Evolutionary conservation across 2,329 filamentous ascomycete genomes (phyloP).

Genomic region (Ophiocordyceps sinensis): DNA sequence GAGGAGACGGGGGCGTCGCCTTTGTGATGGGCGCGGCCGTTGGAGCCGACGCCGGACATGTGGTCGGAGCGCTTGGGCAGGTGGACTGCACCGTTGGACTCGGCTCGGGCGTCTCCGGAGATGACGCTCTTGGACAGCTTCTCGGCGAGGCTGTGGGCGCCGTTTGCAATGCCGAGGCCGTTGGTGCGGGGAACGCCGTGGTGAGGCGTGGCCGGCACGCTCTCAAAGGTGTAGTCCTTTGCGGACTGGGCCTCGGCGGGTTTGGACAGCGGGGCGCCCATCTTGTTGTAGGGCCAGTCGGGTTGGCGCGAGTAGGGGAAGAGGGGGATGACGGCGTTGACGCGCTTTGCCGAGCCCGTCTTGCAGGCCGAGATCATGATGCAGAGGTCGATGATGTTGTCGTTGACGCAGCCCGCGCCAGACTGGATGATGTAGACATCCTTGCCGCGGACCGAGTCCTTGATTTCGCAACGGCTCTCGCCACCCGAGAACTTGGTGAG

Average conservation of each 20-base stretch:
- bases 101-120: slow-evolving; percentile 22
- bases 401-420: slow-evolving; percentile 89
- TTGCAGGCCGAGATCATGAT: slow-evolving; percentile 95
- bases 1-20: slow-evolving; percentile 23
- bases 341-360: slow-evolving; percentile 58
- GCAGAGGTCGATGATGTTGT: slow-evolving; percentile 92
- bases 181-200: slow-evolving; percentile 54
- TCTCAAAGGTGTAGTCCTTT: slow-evolving; percentile 76
- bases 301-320: slow-evolving; percentile 94
- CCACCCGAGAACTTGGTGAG: slow-evolving; percentile 89
- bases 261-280: slow-evolving; percentile 87
- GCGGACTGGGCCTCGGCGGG: slow-evolving; percentile 24
- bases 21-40: slow-evolving; percentile 20
- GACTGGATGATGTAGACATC: slow-evolving; percentile 98
- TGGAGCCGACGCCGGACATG: slow-evolving; percentile 17
- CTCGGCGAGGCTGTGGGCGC: slow-evolving; percentile 54
- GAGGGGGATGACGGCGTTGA: slow-evolving; percentile 90
- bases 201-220: slow-evolving; percentile 72
- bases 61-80: slow-evolving; percentile 22
- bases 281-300: slow-evolving; percentile 96
- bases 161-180: slow-evolving; percentile 49
- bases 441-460: slow-evolving; percentile 91
- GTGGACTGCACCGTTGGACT: slow-evolving; percentile 10
- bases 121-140: slow-evolving; percentile 55
- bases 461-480: slow-evolving; percentile 88